Base-by-base conservation (phyloP, 148 eudicot genomes). In the Dysphania ambrosioides region DNA sequence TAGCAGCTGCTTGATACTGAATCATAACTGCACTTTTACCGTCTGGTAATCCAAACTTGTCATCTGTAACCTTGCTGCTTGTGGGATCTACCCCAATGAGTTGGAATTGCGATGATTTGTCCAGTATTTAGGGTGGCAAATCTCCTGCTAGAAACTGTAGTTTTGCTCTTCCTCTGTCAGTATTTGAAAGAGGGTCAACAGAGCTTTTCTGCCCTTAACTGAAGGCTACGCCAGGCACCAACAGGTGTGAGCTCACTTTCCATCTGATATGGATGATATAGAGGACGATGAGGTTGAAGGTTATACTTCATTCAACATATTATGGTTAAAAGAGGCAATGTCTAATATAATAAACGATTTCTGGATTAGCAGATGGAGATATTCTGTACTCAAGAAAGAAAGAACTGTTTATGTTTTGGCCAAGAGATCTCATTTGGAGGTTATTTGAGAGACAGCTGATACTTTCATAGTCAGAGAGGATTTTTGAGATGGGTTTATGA, bases 401-500 rank as follows among this genome's bases (percentile, higher is more conserved):
- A 63, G 66, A 71, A 65, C 42, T 55, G 29, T 68, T 51, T 73
- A 80, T 4, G 70, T 44, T 71, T 53, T 71, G 71, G 71, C 79
- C 72, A 70, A 78, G 55, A 2, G 66, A 41, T 36, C 58, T 72
- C 29, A 65, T 77, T 21, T 75, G 73, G 70, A 65, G 70, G 70
- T 78, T 71, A 72, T 84, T 65, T 66, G 83, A 29, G 69, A 83
- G 80, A 69, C 74, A 69, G 63, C 82, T 87, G 79, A 93, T 87
- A 66, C 73, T 89, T 66, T 83, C 90, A 66, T 79, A 94, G 42
- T 94, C 98, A 9, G 87, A 81, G 59, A 91, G 76, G 70, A 89
- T 80, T 76, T 91, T 93, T 13, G 93, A 74, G 77, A 85, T 75
- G 64, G 98, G 97, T 75, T 94, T 91, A 70, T 91, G 98, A 53